Conservation (phyloP, 306 rosid species). For the Astragalus membranaceus region DNA sequence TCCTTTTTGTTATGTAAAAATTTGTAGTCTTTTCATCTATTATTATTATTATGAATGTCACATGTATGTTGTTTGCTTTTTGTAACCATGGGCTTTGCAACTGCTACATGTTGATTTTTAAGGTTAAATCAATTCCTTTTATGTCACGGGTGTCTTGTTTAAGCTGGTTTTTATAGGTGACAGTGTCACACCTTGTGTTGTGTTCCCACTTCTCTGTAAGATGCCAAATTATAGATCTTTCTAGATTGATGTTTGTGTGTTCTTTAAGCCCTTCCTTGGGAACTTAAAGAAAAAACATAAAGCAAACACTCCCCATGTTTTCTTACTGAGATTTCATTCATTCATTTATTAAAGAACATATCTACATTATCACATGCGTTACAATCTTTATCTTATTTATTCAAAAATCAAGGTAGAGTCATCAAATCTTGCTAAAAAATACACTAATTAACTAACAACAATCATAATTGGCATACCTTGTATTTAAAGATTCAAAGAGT, state of each 20-base stretch:
- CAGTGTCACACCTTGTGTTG: not conserved
- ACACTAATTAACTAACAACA: slow-evolving; percentile 1
- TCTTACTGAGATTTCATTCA: slow-evolving; percentile 19
- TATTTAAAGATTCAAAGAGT: too few species aligned
- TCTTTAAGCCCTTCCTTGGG: slow-evolving; percentile 8
- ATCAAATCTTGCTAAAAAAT: not conserved
- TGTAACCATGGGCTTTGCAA: slow-evolving; percentile 28
- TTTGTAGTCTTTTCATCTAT: too few species aligned
- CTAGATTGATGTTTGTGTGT: not conserved
- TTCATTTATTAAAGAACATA: slow-evolving; percentile 15
- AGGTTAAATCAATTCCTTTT: slow-evolving; percentile 3
- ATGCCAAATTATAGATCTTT: slow-evolving; percentile 31
- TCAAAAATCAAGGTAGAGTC: not conserved
- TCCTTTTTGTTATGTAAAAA: too few species aligned
- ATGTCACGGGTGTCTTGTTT: slow-evolving; percentile 31
- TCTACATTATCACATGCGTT: slow-evolving; percentile 7
- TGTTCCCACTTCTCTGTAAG: not conserved
- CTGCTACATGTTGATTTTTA: not conserved
- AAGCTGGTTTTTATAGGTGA: not conserved
- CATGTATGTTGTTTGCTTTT: slow-evolving; percentile 20
- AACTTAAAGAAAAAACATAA: not conserved
- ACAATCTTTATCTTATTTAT: not conserved
- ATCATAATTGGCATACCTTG: too few species aligned
- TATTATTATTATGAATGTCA: not conserved
- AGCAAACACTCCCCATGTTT: not conserved